Percentiles rank a stretch among this genome's conserved stretches.
Conservation (phyloP, 2,329 filamentous ascomycete genomes). For the Xylariaceae sp. region DNA sequence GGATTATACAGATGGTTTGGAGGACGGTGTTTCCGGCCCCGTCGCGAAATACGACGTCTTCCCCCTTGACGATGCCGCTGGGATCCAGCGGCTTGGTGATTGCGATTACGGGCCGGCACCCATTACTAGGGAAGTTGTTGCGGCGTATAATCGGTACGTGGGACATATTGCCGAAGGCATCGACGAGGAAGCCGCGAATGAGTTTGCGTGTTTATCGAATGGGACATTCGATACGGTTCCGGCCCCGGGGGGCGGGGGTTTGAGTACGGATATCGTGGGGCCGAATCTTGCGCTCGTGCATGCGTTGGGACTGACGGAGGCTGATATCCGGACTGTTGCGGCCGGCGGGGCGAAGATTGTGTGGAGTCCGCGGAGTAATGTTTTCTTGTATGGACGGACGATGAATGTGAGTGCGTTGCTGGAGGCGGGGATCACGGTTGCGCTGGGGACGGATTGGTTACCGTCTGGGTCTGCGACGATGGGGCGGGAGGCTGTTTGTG, state of each 20-base stretch:
- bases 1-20: conserved; percentile 26
- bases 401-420: conserved; percentile 27
- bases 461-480: conserved; percentile 30
- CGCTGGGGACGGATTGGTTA: conserved; percentile 31
- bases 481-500: conserved; percentile 26
- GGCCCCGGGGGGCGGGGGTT: conserved; percentile 18
- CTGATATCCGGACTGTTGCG: conserved; percentile 27
- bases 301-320: conserved; percentile 23
- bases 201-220: conserved; percentile 29
- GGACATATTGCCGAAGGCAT: conserved; percentile 30
- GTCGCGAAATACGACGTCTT: conserved; percentile 25
- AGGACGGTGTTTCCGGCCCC: conserved; percentile 18
- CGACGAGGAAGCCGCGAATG: conserved; percentile 27
- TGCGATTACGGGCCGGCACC: conserved; percentile 26
- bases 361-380: conserved; percentile 31
- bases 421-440: conserved; percentile 26
- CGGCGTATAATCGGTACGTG: conserved; percentile 23
- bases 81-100: conserved; percentile 25
- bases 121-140: conserved; percentile 4
- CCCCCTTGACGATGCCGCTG: conserved; percentile 24
- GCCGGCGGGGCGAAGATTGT: conserved; percentile 27
- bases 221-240: conserved; percentile 23
- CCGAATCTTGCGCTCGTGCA: conserved; percentile 29
- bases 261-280: conserved; percentile 27
- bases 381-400: conserved; percentile 29